phyloP scores from a whole-genome alignment of 148 eudicot species.

The Rhododendron ferrugineum region DNA sequence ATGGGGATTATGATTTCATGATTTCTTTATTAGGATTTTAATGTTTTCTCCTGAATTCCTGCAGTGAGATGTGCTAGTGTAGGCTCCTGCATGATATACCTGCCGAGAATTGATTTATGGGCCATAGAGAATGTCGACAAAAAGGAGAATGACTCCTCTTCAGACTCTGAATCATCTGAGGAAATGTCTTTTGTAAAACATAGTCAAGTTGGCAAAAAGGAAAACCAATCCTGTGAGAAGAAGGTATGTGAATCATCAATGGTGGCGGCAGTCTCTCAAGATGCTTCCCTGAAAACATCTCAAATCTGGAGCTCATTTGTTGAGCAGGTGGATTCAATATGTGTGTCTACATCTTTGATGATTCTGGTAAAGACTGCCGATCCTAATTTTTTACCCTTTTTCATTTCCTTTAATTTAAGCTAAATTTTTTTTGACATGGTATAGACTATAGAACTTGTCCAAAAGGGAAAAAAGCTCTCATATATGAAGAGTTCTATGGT shows the following conservation, averaged over 20 bases:
- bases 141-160: conserved; percentile 30
- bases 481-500: background rate
- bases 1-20: background rate
- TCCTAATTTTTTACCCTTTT: background rate
- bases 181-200: conserved; percentile 8
- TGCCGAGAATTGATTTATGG: conserved; percentile 97
- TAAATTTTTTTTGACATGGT: background rate
- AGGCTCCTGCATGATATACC: conserved; percentile 55
- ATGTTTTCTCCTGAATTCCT: conserved; percentile 6
- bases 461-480: background rate
- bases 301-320: conserved; percentile 68
- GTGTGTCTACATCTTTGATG: conserved; percentile 64
- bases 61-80: conserved; percentile 76
- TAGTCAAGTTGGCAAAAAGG: conserved; percentile 11
- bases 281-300: conserved; percentile 40
- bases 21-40: background rate
- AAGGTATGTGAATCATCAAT: conserved; percentile 19
- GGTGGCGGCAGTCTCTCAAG: conserved; percentile 15
- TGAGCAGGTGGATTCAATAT: conserved; percentile 73
- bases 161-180: conserved; percentile 21
- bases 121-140: conserved; percentile 44
- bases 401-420: background rate
- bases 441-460: background rate
- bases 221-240: conserved; percentile 12
- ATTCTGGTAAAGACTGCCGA: conserved; percentile 53